Evolutionary conservation across 805 yeast species (phyloP).

Genomic region (Cyberlindnera mycetangii): DNA sequence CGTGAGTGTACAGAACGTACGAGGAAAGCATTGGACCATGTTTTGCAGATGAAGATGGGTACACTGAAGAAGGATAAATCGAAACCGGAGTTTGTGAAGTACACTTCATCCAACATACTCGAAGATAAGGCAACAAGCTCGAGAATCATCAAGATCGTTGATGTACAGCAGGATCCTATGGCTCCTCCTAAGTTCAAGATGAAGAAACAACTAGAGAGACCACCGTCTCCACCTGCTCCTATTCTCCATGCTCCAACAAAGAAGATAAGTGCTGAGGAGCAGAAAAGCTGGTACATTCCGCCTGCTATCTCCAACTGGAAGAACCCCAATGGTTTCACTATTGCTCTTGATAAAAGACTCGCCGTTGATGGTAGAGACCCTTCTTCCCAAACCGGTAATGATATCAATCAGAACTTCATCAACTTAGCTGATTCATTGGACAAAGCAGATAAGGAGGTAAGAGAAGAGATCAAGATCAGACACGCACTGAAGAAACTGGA

Average conservation of each 20-base stretch:
- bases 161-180: slow-evolving; percentile 75
- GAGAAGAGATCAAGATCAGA: slow-evolving; percentile 52
- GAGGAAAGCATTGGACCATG: slow-evolving; percentile 46
- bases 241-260: slow-evolving; percentile 50
- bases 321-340: slow-evolving; percentile 85
- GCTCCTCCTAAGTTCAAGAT: slow-evolving; percentile 73
- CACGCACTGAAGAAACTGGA: slow-evolving; percentile 45
- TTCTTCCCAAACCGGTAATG: slow-evolving; percentile 31
- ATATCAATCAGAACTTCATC: slow-evolving; percentile 56
- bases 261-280: slow-evolving; percentile 65
- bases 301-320: slow-evolving; percentile 94
- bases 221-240: slow-evolving; percentile 70
- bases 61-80: slow-evolving; percentile 23
- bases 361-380: slow-evolving; percentile 43
- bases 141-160: slow-evolving; percentile 62
- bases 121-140: slow-evolving; percentile 31
- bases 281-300: slow-evolving; percentile 82
- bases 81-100: slow-evolving; percentile 44
- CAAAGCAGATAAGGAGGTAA: slow-evolving; percentile 59
- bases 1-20: slow-evolving; percentile 53
- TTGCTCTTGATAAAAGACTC: slow-evolving; percentile 74
- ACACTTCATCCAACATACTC: slow-evolving; percentile 39
- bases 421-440: slow-evolving; percentile 70
- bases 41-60: slow-evolving; percentile 42
- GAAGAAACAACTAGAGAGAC: slow-evolving; percentile 66